Base-by-base conservation (phyloP, 2,329 filamentous ascomycete genomes). In the Penicillium sp. region DNA sequence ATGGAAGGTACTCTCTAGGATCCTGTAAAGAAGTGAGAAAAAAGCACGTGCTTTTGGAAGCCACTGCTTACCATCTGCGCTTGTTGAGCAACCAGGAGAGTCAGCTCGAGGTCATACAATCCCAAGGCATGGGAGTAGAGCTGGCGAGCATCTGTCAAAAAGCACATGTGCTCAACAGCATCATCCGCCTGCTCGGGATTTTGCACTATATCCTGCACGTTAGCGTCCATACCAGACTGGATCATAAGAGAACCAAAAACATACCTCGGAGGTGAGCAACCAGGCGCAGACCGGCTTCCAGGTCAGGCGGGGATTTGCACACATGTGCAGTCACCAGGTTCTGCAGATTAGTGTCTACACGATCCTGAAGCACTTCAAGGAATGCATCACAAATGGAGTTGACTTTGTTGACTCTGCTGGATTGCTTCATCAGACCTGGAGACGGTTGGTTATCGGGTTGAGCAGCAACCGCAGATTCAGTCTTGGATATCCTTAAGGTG, bases 141-240 rank as follows among this genome's bases (percentile, higher is more conserved):
- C 36, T 86, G 85, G 70, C 96, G 95, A 42, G 95, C 88, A 71
- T 99, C 94, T 0, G 92, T 90, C 39, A 99, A 81, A 79, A 99
- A 99, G 78, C 91, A 97, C 54, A 99, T 96, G 66, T 99, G 94
- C 68, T 96, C 91, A 21, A 96, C 87, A 0, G 93, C 93, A 70
- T 87, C 87, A 61, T 97, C 93, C 0, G 90, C 90, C 60, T 92
- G 80, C 47, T 85, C 81, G 39, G 84, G 78, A 45, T 88, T 83
- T 60, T 87, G 81, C 50, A 82, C 80, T 74, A 45, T 38, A 42
- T 31, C 46, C 21, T 18, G 10, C 3, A 15, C 33, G 41, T 66
- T 46, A 68, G 62, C 45, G 42, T n/a, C 23, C 33, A 13, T 39
- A 18, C 4, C 36, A 48, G 28, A 42, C 8, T 5, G 5, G 24